Conservation (phyloP, 768 basidiomycete genomes). For the Hygrocybe punicea region DNA sequence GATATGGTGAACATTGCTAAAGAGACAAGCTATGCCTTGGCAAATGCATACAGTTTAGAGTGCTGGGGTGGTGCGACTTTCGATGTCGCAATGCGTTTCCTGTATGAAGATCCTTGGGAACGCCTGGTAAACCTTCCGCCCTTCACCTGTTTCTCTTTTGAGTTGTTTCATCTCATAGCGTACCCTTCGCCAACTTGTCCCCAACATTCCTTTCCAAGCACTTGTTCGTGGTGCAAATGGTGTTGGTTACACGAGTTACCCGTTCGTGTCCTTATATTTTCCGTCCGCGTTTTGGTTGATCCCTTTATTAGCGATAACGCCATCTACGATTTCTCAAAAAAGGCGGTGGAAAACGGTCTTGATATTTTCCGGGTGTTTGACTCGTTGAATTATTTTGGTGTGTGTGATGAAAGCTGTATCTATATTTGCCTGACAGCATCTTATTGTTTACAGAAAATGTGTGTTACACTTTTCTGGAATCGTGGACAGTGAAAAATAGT, state of each 20-base stretch:
- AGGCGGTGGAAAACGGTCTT: slow-evolving; percentile 98
- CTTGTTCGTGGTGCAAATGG: slow-evolving; percentile 98
- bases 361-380: slow-evolving; percentile 99
- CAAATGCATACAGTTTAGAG: slow-evolving; percentile 94
- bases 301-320: slow-evolving; percentile 75
- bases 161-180: slow-evolving; percentile 48
- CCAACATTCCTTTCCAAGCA: slow-evolving; percentile 98
- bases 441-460: slow-evolving; percentile 7
- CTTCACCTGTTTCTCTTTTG: neutral
- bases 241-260: slow-evolving; percentile 98
- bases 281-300: neutral
- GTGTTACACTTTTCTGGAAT: neutral
- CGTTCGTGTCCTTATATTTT: slow-evolving; percentile 48
- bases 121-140: slow-evolving; percentile 61
- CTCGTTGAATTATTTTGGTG: slow-evolving; percentile 97
- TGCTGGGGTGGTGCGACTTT: slow-evolving; percentile 99
- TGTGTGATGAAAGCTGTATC: slow-evolving; percentile 22
- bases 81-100: slow-evolving; percentile 98
- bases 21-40: slow-evolving; percentile 91
- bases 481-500: neutral
- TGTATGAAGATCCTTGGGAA: slow-evolving; percentile 99
- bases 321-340: slow-evolving; percentile 99
- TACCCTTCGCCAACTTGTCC: slow-evolving; percentile 89
- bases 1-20: slow-evolving; percentile 99
- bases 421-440: neutral